Evolutionary conservation across 1,139 yeast genomes (phyloP).

Genomic region (Debaryomycetaceae sp.): DNA sequence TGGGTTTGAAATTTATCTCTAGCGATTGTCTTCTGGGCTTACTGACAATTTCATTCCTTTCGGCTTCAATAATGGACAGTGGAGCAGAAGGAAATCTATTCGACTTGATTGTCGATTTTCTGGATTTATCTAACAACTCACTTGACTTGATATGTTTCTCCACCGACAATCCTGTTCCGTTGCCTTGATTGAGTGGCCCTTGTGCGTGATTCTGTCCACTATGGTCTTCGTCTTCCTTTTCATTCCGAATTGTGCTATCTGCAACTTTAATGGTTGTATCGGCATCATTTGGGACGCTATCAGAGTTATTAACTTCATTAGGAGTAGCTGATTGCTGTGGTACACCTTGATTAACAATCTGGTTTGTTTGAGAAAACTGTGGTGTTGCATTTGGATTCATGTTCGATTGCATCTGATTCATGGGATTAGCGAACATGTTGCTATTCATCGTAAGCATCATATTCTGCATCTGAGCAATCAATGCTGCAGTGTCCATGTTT

Average conservation of each 20-base stretch:
- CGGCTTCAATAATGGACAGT: conserved; percentile 9
- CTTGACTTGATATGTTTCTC: conserved; percentile 8
- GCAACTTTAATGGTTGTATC: background rate
- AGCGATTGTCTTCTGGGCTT: conserved; percentile 20
- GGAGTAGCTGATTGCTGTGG: background rate
- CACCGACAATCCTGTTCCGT: background rate
- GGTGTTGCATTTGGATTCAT: background rate
- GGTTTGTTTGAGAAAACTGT: background rate
- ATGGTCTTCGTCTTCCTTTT: background rate
- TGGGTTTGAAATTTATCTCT: conserved; percentile 24
- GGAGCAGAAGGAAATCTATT: conserved; percentile 40
- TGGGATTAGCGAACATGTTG: background rate
- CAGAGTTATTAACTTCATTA: background rate
- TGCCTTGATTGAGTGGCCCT: background rate
- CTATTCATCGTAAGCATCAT: background rate
- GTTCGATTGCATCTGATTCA: background rate
- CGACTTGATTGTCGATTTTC: conserved; percentile 33
- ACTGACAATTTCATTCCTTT: background rate
- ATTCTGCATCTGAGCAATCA: background rate
- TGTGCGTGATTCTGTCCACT: background rate
- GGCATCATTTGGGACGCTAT: background rate
- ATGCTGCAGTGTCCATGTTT: background rate
- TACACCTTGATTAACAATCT: background rate
- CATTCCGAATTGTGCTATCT: background rate
- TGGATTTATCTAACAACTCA: conserved; percentile 25